Base-by-base conservation (phyloP, 2,329 filamentous ascomycete genomes). In the Lecanicillium sp. region DNA sequence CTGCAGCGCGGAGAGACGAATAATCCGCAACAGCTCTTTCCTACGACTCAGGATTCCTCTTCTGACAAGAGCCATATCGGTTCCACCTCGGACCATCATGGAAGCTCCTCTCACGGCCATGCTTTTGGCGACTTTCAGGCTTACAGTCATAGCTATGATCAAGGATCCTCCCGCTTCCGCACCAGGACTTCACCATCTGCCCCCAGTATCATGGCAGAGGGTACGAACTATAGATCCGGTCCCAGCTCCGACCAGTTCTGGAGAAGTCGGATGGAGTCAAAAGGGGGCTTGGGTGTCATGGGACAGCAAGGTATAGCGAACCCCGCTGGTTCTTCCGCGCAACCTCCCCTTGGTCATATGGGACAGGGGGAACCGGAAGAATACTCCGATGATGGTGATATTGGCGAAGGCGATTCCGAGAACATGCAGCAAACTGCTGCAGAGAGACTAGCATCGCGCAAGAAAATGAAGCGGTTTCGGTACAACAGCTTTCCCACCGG, bases 391-490 rank as follows among this genome's bases (percentile, higher is more conserved):
- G 43, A 51, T 3, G 49, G 49, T 20, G 49, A 51, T 19, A 38
- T 38, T 26, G 49, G 12, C 10, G 49, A 51, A 8, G 43, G 42
- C 19, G 49, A 51, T 14, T 38, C 24, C 3, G 44, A 47, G 7
- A 38, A 35, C 15, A 36, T 38, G 2, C 49, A 37, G 37, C 75
- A 75, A 58, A 79, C 73, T 8, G 73, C 72, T 19, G 78, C 78
- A 24, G 80, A 82, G 61, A 72, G 74, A 49, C 73, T 72, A 29
- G 79, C 72, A 49, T 78, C 73, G 56, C 69, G 76, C 44, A 74
- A 77, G 54, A 85, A 84, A 63, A 84, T 83, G 86, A 91, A 91
- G 73, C 76, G 87, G 50, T 91, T 91, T 62, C 79, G 86, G 84
- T 87, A 74, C 55, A 66, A 49, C 23, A 46, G 21, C 20, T 15